phyloP scores from a whole-genome alignment of 225 moss, liverwort and hornwort genomes.

The Bryoerythrophyllum caledonicum region DNA sequence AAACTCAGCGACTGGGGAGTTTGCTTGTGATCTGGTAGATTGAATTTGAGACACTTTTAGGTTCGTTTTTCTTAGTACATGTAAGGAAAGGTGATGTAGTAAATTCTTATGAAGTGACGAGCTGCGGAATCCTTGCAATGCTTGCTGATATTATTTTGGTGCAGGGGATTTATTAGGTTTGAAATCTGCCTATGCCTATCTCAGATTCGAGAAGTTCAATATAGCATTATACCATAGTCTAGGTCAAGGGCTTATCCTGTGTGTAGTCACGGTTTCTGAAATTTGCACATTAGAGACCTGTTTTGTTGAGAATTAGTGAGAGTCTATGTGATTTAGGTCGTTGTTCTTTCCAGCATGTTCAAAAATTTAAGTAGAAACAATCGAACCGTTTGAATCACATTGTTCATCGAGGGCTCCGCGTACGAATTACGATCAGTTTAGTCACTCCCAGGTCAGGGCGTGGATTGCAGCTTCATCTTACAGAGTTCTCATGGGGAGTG shows the following conservation, averaged over 20 bases:
- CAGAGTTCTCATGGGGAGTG: background rate
- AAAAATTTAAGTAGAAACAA: background rate
- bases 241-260: background rate
- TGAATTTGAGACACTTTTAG: background rate
- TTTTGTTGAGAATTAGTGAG: background rate
- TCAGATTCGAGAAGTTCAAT: constrained; percentile 1
- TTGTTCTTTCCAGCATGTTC: constrained; percentile 3
- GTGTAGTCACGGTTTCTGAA: background rate
- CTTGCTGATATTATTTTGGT: background rate
- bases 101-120: background rate
- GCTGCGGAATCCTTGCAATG: background rate
- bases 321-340: background rate
- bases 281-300: background rate
- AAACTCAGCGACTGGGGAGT: background rate
- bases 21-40: background rate
- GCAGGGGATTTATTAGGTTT: background rate
- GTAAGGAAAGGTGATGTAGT: background rate
- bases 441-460: background rate
- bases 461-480: background rate
- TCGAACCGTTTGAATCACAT: constrained; percentile 1
- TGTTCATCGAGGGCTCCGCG: background rate
- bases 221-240: background rate
- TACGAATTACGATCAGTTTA: background rate
- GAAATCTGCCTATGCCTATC: background rate
- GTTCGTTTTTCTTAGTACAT: background rate